phyloP scores from a whole-genome alignment of 2,329 filamentous ascomycete species.

The Botryotinia narcissicola region DNA sequence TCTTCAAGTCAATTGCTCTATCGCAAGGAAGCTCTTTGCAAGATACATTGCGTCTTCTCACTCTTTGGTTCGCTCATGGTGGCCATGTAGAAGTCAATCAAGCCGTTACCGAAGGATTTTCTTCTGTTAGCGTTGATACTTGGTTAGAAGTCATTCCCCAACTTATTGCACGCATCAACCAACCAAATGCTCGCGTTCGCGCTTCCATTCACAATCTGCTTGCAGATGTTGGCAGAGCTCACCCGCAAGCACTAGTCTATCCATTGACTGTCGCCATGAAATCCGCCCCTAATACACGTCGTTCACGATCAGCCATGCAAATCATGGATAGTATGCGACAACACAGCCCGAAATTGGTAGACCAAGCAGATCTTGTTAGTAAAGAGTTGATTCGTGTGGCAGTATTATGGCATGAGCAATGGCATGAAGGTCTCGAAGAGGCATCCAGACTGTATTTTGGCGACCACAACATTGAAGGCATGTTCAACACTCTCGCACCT shows the following conservation, averaged over 20 bases:
- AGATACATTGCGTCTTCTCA: conserved; percentile 87
- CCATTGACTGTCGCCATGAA: conserved; percentile 98
- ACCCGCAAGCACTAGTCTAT: conserved; percentile 95
- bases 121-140: conserved; percentile 90
- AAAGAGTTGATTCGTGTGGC: conserved; percentile 96
- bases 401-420: conserved; percentile 97
- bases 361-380: conserved; percentile 93
- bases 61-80: conserved; percentile 94
- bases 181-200: conserved; percentile 84
- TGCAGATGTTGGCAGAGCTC: conserved; percentile 86
- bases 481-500: conserved; percentile 88
- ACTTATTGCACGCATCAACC: conserved; percentile 94
- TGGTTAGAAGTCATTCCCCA: conserved; percentile 99
- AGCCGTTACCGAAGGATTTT: conserved; percentile 86
- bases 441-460: conserved; percentile 96
- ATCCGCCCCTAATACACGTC: conserved; percentile 74
- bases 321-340: conserved; percentile 99
- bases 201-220: conserved; percentile 89
- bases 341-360: conserved; percentile 87
- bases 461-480: conserved; percentile 94
- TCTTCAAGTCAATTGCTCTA: conserved; percentile 95
- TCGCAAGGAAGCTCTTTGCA: conserved; percentile 91
- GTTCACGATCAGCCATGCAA: conserved; percentile 81
- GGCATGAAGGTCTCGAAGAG: conserved; percentile 97
- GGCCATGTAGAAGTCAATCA: conserved; percentile 83